phyloP scores from a whole-genome alignment of 2,329 filamentous ascomycete species.

The Amauroascus niger region DNA sequence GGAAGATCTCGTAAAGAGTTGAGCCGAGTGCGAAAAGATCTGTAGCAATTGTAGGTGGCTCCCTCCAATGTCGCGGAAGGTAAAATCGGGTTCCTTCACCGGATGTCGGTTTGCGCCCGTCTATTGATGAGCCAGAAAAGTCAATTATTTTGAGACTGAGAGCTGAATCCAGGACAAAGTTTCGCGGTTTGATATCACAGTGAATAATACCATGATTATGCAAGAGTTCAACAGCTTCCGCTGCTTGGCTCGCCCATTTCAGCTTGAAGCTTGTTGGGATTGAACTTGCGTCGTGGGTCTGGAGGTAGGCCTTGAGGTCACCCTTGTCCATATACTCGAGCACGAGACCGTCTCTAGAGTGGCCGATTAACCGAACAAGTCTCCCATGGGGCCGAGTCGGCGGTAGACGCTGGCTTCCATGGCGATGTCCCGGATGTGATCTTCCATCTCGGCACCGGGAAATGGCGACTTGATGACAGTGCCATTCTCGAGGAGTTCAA shows the following conservation, averaged over 20 bases:
- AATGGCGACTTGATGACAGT: conserved; percentile 9
- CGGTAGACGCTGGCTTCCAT: conserved; percentile 8
- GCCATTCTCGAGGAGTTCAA: conserved; percentile 8
- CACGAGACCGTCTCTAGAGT: conserved; percentile 6
- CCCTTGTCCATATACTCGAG: conserved; percentile 12
- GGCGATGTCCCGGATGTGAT: conserved; percentile 9
- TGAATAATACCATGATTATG: conserved; percentile 34
- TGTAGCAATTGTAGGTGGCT: conserved; percentile 17
- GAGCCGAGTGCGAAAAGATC: conserved; percentile 21
- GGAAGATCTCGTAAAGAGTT: conserved; percentile 20
- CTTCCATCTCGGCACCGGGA: not conserved
- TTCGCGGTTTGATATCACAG: conserved; percentile 34
- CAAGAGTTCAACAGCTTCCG: conserved; percentile 29
- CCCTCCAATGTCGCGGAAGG: conserved; percentile 20
- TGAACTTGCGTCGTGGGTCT: not conserved
- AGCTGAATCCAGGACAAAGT: conserved; percentile 31
- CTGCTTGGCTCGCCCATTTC: conserved; percentile 28
- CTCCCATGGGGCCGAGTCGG: conserved; percentile 4
- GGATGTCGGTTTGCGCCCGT: conserved; percentile 19
- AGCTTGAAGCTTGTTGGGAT: conserved; percentile 15
- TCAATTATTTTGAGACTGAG: conserved; percentile 32
- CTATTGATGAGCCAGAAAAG: conserved; percentile 29
- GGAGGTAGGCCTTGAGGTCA: conserved; percentile 5
- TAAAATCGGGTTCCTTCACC: conserved; percentile 17
- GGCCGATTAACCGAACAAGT: conserved; percentile 1